A percentile compares a stretch with the other conserved stretches of the same genome.
Evolutionary conservation across 2,329 filamentous ascomycete species (phyloP).

Genomic region (Trichoderma guizhouense): DNA sequence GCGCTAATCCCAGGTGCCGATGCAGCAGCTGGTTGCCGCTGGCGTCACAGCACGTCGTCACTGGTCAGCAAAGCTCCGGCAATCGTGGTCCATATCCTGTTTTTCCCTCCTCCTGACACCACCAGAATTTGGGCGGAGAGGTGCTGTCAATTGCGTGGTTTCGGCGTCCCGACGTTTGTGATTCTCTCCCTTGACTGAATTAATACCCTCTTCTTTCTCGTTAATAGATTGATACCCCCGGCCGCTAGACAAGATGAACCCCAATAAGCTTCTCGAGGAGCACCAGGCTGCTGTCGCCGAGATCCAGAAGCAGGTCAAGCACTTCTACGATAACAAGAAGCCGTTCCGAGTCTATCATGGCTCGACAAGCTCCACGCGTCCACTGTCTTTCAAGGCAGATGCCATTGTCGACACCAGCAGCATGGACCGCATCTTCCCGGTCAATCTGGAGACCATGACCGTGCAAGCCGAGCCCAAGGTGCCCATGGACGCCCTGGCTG

Average conservation of each 20-base stretch:
- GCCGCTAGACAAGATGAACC: neutral
- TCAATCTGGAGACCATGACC: constrained; percentile 45
- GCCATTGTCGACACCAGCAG: constrained; percentile 52
- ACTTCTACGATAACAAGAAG: constrained; percentile 30
- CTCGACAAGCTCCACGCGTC: constrained; percentile 58
- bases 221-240: neutral
- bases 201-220: neutral
- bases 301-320: constrained; percentile 29
- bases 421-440: constrained; percentile 50
- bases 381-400: constrained; percentile 34
- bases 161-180: neutral
- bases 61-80: neutral
- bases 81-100: neutral
- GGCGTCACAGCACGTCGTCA: neutral
- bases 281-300: constrained; percentile 27
- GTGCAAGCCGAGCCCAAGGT: constrained; percentile 58
- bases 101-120: neutral
- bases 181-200: neutral
- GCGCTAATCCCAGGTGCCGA: neutral
- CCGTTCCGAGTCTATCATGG: constrained; percentile 61
- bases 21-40: neutral
- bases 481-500: constrained; percentile 54
- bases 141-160: neutral
- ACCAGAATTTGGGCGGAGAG: neutral
- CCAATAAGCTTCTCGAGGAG: constrained; percentile 27